These are phyloP conservation scores for Liquidambar formosana DNA, from an alignment of 164 flowering plant species.

Conservation along the genomic window DNA sequence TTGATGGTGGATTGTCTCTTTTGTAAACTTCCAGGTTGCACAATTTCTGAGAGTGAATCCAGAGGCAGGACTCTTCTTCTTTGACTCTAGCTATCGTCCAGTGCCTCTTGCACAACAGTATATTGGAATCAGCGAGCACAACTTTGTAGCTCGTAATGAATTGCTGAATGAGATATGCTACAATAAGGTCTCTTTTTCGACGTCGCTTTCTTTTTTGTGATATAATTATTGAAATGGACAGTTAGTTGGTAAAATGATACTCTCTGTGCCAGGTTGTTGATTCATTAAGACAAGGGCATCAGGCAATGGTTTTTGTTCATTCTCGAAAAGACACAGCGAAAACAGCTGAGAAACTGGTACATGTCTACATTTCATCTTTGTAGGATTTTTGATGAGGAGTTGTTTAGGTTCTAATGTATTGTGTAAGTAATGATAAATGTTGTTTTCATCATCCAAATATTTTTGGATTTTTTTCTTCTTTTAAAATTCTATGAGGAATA, in stretches of 20 bases:
- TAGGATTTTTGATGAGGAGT: neutral
- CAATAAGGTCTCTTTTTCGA: conserved; percentile 58
- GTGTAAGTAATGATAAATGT: neutral
- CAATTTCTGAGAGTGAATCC: conserved; percentile 95
- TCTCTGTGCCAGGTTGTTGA: conserved; percentile 66
- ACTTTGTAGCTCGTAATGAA: conserved; percentile 74
- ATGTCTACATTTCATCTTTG: neutral
- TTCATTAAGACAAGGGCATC: conserved; percentile 85
- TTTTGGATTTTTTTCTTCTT: too few species aligned
- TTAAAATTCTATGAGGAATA: too few species aligned
- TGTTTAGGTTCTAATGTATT: neutral
- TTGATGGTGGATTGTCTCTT: neutral
- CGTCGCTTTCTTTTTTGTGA: conserved; percentile 3
- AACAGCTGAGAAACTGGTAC: conserved; percentile 89
- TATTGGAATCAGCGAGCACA: conserved; percentile 91
- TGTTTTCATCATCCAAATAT: too few species aligned
- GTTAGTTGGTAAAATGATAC: neutral
- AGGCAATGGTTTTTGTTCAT: conserved; percentile 98
- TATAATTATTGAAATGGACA: neutral
- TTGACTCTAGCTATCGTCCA: conserved; percentile 98
- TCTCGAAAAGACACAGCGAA: conserved; percentile 95
- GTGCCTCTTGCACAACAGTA: conserved; percentile 99
- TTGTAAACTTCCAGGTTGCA: conserved; percentile 62
- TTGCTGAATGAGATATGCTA: conserved; percentile 86
- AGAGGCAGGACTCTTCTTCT: conserved; percentile 87